These are phyloP conservation scores for Thelonectria olida DNA, from an alignment of 2,329 filamentous ascomycete species.

Conservation along the genomic window DNA sequence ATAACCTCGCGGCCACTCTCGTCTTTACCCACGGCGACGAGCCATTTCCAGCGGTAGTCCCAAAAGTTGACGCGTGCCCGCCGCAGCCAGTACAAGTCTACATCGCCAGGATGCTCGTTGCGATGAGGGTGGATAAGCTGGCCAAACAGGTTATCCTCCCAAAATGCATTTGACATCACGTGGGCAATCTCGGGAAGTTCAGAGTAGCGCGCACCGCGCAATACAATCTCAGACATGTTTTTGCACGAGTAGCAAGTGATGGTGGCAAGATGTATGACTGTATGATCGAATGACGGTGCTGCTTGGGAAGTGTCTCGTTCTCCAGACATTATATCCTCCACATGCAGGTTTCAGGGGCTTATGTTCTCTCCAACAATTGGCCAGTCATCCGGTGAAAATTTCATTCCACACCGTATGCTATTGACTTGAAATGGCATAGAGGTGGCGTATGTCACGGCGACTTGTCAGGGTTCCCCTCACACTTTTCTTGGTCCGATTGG, in stretches of 20 bases:
- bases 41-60: slow-evolving; percentile 39
- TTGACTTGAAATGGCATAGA: slow-evolving; percentile 4
- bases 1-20: slow-evolving; percentile 17
- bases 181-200: slow-evolving; percentile 42
- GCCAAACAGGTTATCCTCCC: slow-evolving; percentile 46
- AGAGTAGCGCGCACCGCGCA: slow-evolving; percentile 29
- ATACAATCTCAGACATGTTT: slow-evolving; percentile 22
- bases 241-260: neutral
- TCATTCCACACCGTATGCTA: no score
- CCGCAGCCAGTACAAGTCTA: slow-evolving; percentile 43
- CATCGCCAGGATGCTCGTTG: slow-evolving; percentile 41
- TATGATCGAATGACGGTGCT: neutral
- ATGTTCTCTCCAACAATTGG: no score
- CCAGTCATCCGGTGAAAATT: no score
- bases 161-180: slow-evolving; percentile 44
- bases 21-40: slow-evolving; percentile 39
- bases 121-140: slow-evolving; percentile 47
- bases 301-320: slow-evolving; percentile 1
- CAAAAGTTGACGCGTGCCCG: slow-evolving; percentile 39
- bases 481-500: slow-evolving; percentile 16
- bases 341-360: slow-evolving; percentile 15
- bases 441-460: slow-evolving; percentile 1
- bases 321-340: neutral
- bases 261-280: neutral
- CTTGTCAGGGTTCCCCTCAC: neutral